Evolutionary conservation across 352 stramenopile genomes (phyloP), one percentile per base, ranked within the genome.

Genomic region (Phytophthora rubi): DNA sequence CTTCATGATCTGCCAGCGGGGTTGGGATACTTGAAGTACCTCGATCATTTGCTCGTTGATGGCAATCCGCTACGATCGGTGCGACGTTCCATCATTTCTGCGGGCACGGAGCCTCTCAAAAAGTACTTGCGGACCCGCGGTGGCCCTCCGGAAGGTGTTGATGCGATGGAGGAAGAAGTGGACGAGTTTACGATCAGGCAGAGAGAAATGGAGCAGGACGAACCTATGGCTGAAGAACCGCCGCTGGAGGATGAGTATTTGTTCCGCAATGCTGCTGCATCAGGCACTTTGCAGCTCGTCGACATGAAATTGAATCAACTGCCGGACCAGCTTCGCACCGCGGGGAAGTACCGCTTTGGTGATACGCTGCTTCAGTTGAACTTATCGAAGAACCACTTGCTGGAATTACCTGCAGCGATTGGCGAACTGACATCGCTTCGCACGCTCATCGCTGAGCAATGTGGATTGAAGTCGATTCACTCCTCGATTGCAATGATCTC

Each of bases 71-170:
- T 95, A 33, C 85, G 86, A 9, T 86, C 86, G 6, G 93, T 95
- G 70, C 83, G 88, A 37, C 83, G 83, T 18, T 75, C 83, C 2
- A 70, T 93, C 7, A 85, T 95, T 55, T 82, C 79, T 7, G 69
- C 76, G 12, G 86, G 88, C 16, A 91, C 83, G 2, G 79, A 94
- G 59, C 68, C 85, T 2, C 67, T 96, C 5, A 94, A 94, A 62
- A 96, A 96, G 47, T 94, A 94, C 45, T 59, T 96, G 60, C 85
- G 88, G 6, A 94, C 86, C 16, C 85, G 88, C 28, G 88, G 86
- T 7, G 68, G 72, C 6, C 88, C 88, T 9, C 86, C 88, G 6
- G 62, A 77, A 42, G 82, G 82, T 7, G 81, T 95, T 23, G 81
- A 91, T 1, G 65, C 70, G 0, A 70, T 91, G 26, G 81, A 92